These are phyloP conservation scores for Ceriops zippeliana DNA, from an alignment of 345 rosid genomes.

Conservation along the genomic window DNA sequence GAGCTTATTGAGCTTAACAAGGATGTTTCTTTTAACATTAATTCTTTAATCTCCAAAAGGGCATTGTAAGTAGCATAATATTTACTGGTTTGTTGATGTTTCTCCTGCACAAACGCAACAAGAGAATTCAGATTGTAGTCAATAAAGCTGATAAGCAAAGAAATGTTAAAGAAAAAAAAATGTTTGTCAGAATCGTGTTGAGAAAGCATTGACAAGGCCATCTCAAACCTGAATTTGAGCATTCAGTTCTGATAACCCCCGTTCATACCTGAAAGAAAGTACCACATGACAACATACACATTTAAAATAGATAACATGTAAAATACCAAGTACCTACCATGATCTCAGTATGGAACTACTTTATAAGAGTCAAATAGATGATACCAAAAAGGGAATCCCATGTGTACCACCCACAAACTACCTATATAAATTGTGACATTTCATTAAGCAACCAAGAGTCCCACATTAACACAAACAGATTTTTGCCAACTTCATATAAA, in stretches of 20 bases:
- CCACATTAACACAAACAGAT: no score
- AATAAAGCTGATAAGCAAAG: conserved; percentile 3
- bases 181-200: background rate
- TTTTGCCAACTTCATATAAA: no score
- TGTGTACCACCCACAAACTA: no score
- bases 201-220: background rate
- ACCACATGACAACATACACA: conserved; percentile 1
- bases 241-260: conserved; percentile 68
- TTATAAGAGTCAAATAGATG: no score
- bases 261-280: conserved; percentile 62
- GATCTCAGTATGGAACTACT: no score
- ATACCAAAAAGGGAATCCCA: no score
- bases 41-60: conserved; percentile 74
- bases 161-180: conserved; percentile 1
- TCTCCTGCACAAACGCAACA: conserved; percentile 48
- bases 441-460: no score
- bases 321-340: background rate
- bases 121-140: conserved; percentile 9
- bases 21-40: conserved; percentile 83
- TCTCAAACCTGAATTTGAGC: conserved; percentile 61
- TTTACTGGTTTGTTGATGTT: conserved; percentile 70
- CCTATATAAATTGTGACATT: no score
- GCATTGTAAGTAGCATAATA: conserved; percentile 79
- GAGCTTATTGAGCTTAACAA: conserved; percentile 74
- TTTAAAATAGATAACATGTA: background rate